These are phyloP conservation scores for Penicillium parvum DNA, from an alignment of 495 filamentous ascomycete genomes.

Conservation along the genomic window DNA sequence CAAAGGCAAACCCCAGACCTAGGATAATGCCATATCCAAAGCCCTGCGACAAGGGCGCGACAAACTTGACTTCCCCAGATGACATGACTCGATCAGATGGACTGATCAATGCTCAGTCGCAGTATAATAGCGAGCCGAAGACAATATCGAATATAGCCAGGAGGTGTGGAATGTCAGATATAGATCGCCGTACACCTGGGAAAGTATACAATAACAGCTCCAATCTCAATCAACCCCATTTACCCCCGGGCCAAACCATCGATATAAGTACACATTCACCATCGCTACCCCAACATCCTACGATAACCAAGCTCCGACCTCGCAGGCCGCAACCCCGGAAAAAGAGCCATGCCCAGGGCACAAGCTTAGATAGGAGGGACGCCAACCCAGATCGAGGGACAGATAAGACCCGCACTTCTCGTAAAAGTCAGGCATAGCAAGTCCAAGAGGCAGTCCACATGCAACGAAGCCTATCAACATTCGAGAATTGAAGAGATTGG, in stretches of 20 bases:
- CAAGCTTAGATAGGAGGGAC: neutral
- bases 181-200: no score
- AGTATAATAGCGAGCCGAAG: no score
- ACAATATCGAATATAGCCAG: neutral
- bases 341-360: neutral
- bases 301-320: constrained; percentile 24
- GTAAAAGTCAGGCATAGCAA: no score
- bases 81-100: constrained; percentile 1
- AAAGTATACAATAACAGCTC: no score
- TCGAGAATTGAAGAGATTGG: no score
- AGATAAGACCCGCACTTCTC: neutral
- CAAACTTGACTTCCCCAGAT: constrained; percentile 20
- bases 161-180: no score
- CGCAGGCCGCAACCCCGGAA: constrained; percentile 15
- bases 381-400: no score
- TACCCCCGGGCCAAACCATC: neutral
- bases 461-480: no score
- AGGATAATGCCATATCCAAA: constrained; percentile 84
- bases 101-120: no score
- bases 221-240: no score
- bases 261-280: neutral
- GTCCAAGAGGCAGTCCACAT: no score
- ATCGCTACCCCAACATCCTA: neutral
- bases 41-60: constrained; percentile 60
- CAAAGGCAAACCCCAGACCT: constrained; percentile 71